Evolutionary conservation across 2,329 filamentous ascomycete genomes (phyloP), one percentile per base, ranked within the genome.

Genomic region (Graphilbum fragrans): DNA sequence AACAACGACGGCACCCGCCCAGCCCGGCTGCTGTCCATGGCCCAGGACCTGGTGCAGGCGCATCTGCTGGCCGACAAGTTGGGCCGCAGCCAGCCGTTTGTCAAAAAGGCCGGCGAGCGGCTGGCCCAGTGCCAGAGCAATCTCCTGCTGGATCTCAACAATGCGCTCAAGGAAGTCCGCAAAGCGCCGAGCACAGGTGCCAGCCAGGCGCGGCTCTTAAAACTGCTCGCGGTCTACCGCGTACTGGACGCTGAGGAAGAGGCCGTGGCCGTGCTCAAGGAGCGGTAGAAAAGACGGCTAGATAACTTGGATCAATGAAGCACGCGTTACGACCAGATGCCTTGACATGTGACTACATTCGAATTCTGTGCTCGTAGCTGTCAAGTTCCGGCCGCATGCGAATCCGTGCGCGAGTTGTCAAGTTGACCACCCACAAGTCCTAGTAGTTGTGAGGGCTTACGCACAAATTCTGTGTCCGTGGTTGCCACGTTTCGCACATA

Each of bases 41-140:
- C 68, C 1, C 59, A 54, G 7, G 64, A 74, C 17, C 72, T 68
- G 43, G 56, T 59, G 16, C 52, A 57, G 2, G 59, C 69, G 16
- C 58, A 64, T 7, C 54, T 55, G 3, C 49, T 76, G 18, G 62
- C 65, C 0, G 58, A 64, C 12, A 52, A 58, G 1, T 54, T 75
- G 9, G 69, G 70, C 5, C 58, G 62, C n/a, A 59, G 69, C 9
- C 53, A 62, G 12, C 64, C 68, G 0, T 70, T 73, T 42, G 65
- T 73, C 14, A 58, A 63, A 44, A 74, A 72, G 49, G 60, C 64
- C 47, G 67, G 70, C 39, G 71, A 74, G 41, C 64, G 72, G 31
- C 57, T 77, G 42, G 54, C 55, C 3, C 62, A 66, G 40, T 77
- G 74, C 48, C 64, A 71, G 39, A 74, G 70, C 47, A 77, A 72